Percentiles rank a stretch among this genome's conserved stretches.
Evolutionary conservation across 148 eudicot species (phyloP).

Genomic region (Rheum nobile): DNA sequence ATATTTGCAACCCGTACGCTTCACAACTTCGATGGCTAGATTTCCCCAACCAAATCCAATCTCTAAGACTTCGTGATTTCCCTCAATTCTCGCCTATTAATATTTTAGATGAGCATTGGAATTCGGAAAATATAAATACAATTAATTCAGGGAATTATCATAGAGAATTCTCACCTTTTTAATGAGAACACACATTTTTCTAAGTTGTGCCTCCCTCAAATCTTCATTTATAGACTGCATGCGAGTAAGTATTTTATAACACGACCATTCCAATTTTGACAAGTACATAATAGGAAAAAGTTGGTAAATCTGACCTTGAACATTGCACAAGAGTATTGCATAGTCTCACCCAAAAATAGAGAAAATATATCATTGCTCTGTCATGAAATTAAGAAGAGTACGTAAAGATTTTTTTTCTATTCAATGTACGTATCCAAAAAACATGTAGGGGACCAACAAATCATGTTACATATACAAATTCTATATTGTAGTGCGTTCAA

Average conservation of each 20-base stretch:
- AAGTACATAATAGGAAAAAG: no score
- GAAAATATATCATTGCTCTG: neutral
- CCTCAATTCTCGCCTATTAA: slow-evolving; percentile 51
- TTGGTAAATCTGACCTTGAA: neutral
- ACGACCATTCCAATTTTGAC: neutral
- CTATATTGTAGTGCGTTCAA: no score
- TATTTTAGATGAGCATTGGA: neutral
- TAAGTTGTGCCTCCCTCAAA: slow-evolving; percentile 59
- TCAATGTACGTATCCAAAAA: no score
- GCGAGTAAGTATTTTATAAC: neutral
- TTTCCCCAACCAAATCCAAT: slow-evolving; percentile 98
- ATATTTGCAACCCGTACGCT: slow-evolving; percentile 78
- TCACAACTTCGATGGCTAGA: slow-evolving; percentile 82
- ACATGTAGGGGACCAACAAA: no score
- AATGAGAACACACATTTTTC: slow-evolving; percentile 60
- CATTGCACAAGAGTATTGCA: neutral
- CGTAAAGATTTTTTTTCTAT: no score
- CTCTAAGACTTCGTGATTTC: slow-evolving; percentile 67
- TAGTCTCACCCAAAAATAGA: neutral
- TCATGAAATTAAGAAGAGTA: neutral
- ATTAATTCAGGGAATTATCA: neutral
- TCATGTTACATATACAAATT: no score
- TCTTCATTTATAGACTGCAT: slow-evolving; percentile 62
- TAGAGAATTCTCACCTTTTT: slow-evolving; percentile 36
- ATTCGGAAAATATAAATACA: neutral